A percentile compares a stretch with the other conserved stretches of the same genome.
These are phyloP conservation scores for Sphagnum tenellum DNA, from an alignment of 225 moss, liverwort and hornwort genomes.

Conservation along the genomic window DNA sequence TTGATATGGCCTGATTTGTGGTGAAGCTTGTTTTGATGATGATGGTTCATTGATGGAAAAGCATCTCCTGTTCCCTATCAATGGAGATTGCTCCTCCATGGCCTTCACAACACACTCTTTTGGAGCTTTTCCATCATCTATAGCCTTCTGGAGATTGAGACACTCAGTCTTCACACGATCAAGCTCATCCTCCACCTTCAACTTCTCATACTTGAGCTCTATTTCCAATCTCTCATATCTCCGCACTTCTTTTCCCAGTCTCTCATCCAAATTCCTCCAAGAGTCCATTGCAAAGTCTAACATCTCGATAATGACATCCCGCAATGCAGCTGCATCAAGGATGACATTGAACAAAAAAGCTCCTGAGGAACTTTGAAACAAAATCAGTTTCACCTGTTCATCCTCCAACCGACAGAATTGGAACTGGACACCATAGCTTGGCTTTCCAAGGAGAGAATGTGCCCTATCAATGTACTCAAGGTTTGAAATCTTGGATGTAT, in stretches of 20 bases:
- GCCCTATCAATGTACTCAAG: conserved; percentile 38
- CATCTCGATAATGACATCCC: conserved; percentile 31
- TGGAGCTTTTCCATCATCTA: conserved; percentile 1
- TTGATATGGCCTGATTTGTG: too few species aligned
- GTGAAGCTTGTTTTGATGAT: too few species aligned
- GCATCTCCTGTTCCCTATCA: too few species aligned
- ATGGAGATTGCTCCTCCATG: neutral
- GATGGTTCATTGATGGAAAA: too few species aligned
- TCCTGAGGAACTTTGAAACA: neutral
- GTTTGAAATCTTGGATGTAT: conserved; percentile 18
- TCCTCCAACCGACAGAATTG: conserved; percentile 18
- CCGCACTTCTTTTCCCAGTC: conserved; percentile 21
- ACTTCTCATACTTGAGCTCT: conserved; percentile 7
- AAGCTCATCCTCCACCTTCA: conserved; percentile 4
- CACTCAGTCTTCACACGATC: conserved; percentile 2
- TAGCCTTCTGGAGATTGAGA: conserved; percentile 11
- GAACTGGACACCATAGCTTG: conserved; percentile 25
- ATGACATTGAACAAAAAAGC: conserved; percentile 17
- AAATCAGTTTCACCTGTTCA: conserved; percentile 2
- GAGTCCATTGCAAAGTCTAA: conserved; percentile 34
- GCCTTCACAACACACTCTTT: conserved; percentile 7
- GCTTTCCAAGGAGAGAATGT: conserved; percentile 25
- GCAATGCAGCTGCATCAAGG: conserved; percentile 16
- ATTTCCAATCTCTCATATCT: conserved; percentile 27
- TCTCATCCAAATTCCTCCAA: conserved; percentile 12